Evolutionary conservation across 305 asterid species (phyloP), one percentile per base, ranked within the genome.

Genomic region (Salvia sclarea): DNA sequence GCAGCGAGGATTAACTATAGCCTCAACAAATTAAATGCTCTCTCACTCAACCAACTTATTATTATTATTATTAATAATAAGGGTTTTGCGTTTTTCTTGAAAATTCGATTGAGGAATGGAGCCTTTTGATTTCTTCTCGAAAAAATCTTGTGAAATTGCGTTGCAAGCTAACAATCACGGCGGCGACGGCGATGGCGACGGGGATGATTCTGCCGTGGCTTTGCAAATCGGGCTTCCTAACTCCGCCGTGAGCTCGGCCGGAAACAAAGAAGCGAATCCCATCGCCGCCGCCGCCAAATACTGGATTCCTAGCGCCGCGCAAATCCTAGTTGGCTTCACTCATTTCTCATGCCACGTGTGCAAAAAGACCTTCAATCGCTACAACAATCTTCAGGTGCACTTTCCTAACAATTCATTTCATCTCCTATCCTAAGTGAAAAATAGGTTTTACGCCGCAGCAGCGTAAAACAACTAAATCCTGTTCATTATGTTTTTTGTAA

Each of bases 341-440:
- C 75, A 88, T 75, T 88, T 88, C 66, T 79, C 85, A 1, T 88
- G 95, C 80, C 92, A 84, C 55, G 72, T 88, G 11, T 88, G 95
- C 85, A 63, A 60, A 2, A 85, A 84, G 74, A 76, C 86, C 71
- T 88, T 88, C 75, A 88, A 73, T 49, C 87, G 95, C 75, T 77
- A 88, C 85, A 88, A 88, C 44, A 88, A 88, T 86, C 88, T 88
- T 31, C 92, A 82, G 92, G 95, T 30, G 35, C 3, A 2, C n/a
- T 2, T 4, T 25, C 30, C 2, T 25, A 25, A 25, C 30, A 4
- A 25, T 2, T 25, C 30, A 25, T 25, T 25, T n/a, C n/a, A n/a
- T n/a, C n/a, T n/a, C n/a, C n/a, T n/a, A n/a, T n/a, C n/a, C n/a
- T n/a, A n/a, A n/a, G n/a, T n/a, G n/a, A n/a, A n/a, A n/a, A n/a